Base-by-base conservation (phyloP, 2,329 filamentous ascomycete genomes). In the Pseudocercospora fijiensis region DNA sequence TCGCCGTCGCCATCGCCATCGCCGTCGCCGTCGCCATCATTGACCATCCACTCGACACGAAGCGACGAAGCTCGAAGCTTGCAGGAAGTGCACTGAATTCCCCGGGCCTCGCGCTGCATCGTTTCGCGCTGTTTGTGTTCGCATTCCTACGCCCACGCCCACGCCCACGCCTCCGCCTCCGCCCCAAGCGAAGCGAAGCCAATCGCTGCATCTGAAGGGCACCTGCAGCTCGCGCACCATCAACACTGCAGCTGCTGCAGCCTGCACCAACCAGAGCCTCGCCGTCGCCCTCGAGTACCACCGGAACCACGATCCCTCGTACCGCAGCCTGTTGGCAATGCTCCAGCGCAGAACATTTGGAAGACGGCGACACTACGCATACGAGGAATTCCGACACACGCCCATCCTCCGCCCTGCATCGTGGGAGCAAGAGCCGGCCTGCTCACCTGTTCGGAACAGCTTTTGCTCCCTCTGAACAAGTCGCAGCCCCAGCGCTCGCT, bases 101-200 rank as follows among this genome's bases (percentile, higher is more conserved):
- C 49, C 16, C 24, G 11, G 20, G 5, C 49, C 18, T 26, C 49
- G 24, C 20, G n/a, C n/a, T n/a, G n/a, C n/a, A n/a, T n/a, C n/a
- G n/a, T n/a, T n/a, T n/a, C n/a, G n/a, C n/a, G n/a, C 24, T 53
- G 49, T 53, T 53, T 53, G 49, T 53, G 26, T 53, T 28, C 49
- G 49, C 49, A 53, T 53, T 53, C 49, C 49, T 53, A 28, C 49
- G 26, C 24, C 49, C 49, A 24, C n/a, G n/a, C n/a, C n/a, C n/a
- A n/a, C n/a, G n/a, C n/a, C n/a, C n/a, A n/a, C n/a, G n/a, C n/a
- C n/a, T n/a, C n/a, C n/a, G n/a, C n/a, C n/a, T n/a, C n/a, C n/a
- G n/a, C n/a, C n/a, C n/a, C n/a, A n/a, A n/a, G n/a, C n/a, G n/a
- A n/a, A n/a, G n/a, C n/a, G n/a, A n/a, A n/a, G n/a, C n/a, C n/a